Conservation (phyloP, 2,329 filamentous ascomycete species). For the Clonostachys chloroleuca region DNA sequence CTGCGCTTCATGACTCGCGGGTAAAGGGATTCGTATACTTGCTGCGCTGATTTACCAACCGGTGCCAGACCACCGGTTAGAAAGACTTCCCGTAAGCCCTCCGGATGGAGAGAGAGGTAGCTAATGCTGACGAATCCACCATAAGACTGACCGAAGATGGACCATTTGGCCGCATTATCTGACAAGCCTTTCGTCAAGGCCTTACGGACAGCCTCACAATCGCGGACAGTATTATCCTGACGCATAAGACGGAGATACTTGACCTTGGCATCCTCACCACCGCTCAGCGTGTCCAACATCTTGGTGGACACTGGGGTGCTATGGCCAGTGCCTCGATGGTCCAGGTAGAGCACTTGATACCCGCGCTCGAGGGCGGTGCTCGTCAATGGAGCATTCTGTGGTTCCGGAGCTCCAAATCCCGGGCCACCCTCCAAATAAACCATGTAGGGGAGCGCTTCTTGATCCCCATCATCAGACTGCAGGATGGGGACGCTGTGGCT, state of each 20-base stretch:
- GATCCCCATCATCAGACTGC: slow-evolving; percentile 11
- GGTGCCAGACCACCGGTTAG: slow-evolving; percentile 80
- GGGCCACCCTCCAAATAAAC: slow-evolving; percentile 85
- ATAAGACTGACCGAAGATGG: slow-evolving; percentile 85
- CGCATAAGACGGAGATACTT: slow-evolving; percentile 80
- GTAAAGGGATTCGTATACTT: slow-evolving; percentile 72
- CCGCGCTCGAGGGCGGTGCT: slow-evolving; percentile 69
- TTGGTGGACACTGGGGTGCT: slow-evolving; percentile 74
- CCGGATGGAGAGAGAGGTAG: slow-evolving; percentile 76
- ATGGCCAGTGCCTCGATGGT: slow-evolving; percentile 85
- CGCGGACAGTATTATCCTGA: slow-evolving; percentile 84
- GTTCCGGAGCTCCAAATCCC: slow-evolving; percentile 70
- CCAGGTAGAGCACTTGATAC: slow-evolving; percentile 85
- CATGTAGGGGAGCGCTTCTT: slow-evolving; percentile 43
- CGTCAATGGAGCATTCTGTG: slow-evolving; percentile 69
- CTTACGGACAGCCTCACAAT: slow-evolving; percentile 80
- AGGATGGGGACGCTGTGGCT: slow-evolving; percentile 61
- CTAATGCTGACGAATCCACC: slow-evolving; percentile 82
- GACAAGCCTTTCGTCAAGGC: slow-evolving; percentile 68
- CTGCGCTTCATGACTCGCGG: slow-evolving; percentile 69
- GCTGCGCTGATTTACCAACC: slow-evolving; percentile 64
- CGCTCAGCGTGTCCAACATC: slow-evolving; percentile 53
- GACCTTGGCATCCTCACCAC: slow-evolving; percentile 66
- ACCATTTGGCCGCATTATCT: slow-evolving; percentile 72
- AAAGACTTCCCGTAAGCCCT: slow-evolving; percentile 78